Evolutionary conservation across 495 filamentous ascomycete species (phyloP), one percentile per base, ranked within the genome.

Genomic region (Podospora appendiculata): DNA sequence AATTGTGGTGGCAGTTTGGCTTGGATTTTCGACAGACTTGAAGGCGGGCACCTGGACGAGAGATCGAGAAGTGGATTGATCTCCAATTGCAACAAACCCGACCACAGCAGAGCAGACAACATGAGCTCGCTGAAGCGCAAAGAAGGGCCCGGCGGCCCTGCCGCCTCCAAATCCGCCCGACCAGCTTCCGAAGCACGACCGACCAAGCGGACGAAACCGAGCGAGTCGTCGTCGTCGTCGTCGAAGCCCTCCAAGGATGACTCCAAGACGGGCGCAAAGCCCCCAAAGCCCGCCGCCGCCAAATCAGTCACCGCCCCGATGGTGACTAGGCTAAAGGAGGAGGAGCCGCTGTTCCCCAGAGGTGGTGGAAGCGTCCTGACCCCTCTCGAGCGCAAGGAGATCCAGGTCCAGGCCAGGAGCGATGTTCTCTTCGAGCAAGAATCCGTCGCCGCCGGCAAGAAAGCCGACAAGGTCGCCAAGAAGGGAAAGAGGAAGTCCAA

Each of bases 351-450:
- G 32, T 98, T 98, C 64, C 93, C 94, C 63, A 82, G 93, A 74
- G 93, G 93, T 49, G 94, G 93, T 50, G 93, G 79, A 12, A 93
- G 89, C 64, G 77, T 94, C 43, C 72, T 98, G 68, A 95, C 93
- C 8, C 90, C 93, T 19, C 76, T 98, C 47, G 93, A 98, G 65
- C 84, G 93, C 58, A 96, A 95, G 72, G 88, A 97, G 68, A 96
- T 98, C 58, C 87, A 93, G 60, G 88, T 93, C 54, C 86, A 97
- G 68, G 93, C 93, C 32, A 90, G 83, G 57, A 82, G 84, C 61
- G 93, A 98, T 77, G 91, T 92, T 19, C 75, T 97, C 8, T 96
- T 96, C 62, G 93, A 97, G 71, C 83, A 94, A 58, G 79, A 83
- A 51, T 79, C 79, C 12, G 70, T 74, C 19, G 60, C 62, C 50